Base-by-base conservation (phyloP, 176 grass and related monocot genomes). In the Dendrocalamus sinicus region DNA sequence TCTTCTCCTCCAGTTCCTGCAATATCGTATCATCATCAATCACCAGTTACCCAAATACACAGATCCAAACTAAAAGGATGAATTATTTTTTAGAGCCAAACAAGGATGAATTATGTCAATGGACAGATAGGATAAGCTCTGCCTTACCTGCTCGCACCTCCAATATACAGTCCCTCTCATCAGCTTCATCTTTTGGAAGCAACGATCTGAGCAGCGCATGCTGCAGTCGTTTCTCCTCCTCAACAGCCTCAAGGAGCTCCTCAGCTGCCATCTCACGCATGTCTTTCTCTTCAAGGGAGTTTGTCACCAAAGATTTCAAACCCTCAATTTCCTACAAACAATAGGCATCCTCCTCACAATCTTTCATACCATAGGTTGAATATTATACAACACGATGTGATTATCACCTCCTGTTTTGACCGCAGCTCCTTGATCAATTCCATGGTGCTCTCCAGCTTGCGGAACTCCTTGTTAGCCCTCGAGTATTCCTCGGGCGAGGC, bases 1-100 rank as follows among this genome's bases (percentile, higher is more conserved):
- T 98, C 96, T 80, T 95, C 96, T 75, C 96, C 96, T 71, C 96
- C 96, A 84, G 93, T 95, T 79, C 93, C 95, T 97, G 86, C 55
- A 72, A 83, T 23, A 79, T 52, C 37, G 54, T 51, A 87, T 51
- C 44, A 83, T 75, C 46, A 28, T 24, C 70, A 89, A 82, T 50
- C 74, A 74, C 45, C 40, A 66, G 23, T 32, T 54, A 3, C 59
- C 15, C 50, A 59, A n/a, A 44, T 40, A 66, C 26, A 82, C 15
- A 78, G 74, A n/a, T 72, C 14, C 4, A 44, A 71, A 48, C 11
- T 45, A 60, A 26, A 64, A 80, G 41, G 9, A 70, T 19, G 2
- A 14, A 85, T 5, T 72, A 16, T 46, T 9, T 45, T 45, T 45
- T 45, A 45, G 44, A 45, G 44, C 44, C 44, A 10, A 45, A 60